Base-by-base conservation (phyloP, 2,329 filamentous ascomycete genomes). In the Penicillium sp. region DNA sequence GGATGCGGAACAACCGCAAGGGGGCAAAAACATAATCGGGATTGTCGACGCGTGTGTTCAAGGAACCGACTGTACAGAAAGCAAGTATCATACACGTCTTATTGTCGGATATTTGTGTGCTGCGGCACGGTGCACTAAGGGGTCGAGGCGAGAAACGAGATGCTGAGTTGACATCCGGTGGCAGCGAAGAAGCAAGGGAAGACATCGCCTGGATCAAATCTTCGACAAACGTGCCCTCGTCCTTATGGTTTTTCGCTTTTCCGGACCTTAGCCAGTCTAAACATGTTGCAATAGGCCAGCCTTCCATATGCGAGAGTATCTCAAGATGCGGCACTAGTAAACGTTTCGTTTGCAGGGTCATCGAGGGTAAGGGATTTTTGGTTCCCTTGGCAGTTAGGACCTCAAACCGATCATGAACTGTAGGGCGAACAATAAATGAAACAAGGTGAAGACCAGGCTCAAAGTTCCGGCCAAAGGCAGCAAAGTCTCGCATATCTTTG, bases 1-100 rank as follows among this genome's bases (percentile, higher is more conserved):
- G 87, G 7, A 85, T 80, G 66, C 86, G 87, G 78, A 91, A 91
- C 66, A 91, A 87, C 49, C 78, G 84, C 31, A 91, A 77, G 0
- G 89, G 88, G 1, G 85, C 81, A 66, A 90, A 89, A 59, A 83
- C 81, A 69, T 86, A 84, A 30, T 82, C 81, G 1, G 83, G 77
- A 23, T 83, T 82, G 2, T 78, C 77, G 8, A 85, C 73, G 38
- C 81, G 82, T 17, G 82, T 80, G 66, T 90, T 86, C 30, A 91
- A 86, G 1, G 86, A 86, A 19, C 88, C 84, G 47, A 91, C 83
- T 17, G 88, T 77, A 50, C 84, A 84, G 71, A 91, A 86, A n/a
- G 84, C 85, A 72, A 71, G 79, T 69, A 65, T 78, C 69, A 63
- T 80, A 69, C 62, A 90, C 69, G 68, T 81, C 71, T 47, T 78